Percentiles rank a stretch among this genome's conserved stretches.
Evolutionary conservation across 2,329 filamentous ascomycete genomes (phyloP).

Genomic region (Ophiostoma novo-ulmi): DNA sequence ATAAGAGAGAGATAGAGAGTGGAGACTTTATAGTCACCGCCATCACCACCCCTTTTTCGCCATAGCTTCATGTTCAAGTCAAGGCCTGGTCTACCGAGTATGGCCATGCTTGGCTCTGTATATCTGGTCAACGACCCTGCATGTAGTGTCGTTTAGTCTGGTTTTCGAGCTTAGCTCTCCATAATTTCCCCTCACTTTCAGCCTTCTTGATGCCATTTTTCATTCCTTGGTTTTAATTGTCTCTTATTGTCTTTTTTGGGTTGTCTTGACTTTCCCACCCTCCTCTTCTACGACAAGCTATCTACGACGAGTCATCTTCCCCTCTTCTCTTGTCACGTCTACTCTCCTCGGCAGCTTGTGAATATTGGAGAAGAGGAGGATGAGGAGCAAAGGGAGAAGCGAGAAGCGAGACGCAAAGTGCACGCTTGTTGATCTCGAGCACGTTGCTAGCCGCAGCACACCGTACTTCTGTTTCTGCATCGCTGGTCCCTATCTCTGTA

Average conservation of each 20-base stretch:
- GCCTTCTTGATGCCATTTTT: not conserved
- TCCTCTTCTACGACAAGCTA: not conserved
- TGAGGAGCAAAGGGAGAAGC: not conserved
- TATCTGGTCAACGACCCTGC: not conserved
- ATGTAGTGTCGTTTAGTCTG: not conserved
- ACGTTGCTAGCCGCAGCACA: not conserved
- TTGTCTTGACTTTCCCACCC: not conserved
- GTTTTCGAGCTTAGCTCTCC: not conserved
- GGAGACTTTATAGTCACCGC: not conserved
- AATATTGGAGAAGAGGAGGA: constrained; percentile 7
- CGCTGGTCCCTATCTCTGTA: too few relatives aligned
- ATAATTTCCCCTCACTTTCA: constrained; percentile 10
- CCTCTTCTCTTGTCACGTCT: not conserved
- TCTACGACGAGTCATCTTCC: not conserved
- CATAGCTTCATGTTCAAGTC: not conserved
- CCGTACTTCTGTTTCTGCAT: not conserved
- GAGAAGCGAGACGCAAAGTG: not conserved
- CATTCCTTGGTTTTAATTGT: not conserved
- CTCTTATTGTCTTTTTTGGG: not conserved
- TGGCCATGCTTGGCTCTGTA: not conserved
- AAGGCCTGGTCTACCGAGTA: too few relatives aligned
- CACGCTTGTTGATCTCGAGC: not conserved
- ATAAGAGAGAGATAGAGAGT: not conserved
- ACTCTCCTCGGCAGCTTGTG: constrained; percentile 12
- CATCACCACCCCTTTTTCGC: constrained; percentile 7